phyloP scores from a whole-genome alignment of 2,329 filamentous ascomycete genomes.

The Stagonosporopsis cucurbitacearum region DNA sequence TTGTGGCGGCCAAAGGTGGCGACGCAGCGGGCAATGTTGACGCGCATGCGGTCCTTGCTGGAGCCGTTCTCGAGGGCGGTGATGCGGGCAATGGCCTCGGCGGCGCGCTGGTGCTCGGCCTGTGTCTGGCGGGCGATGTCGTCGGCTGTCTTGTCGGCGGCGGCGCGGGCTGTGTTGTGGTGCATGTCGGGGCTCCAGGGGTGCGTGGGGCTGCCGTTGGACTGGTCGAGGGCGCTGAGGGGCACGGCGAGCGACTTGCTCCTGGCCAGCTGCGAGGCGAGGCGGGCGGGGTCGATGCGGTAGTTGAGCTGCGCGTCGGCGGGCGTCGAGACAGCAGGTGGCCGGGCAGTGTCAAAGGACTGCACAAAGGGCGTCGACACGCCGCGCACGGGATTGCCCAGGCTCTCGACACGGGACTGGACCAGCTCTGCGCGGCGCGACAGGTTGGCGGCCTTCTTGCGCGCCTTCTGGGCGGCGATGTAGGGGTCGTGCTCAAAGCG shows the following conservation, averaged over 20 bases:
- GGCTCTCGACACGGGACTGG: slow-evolving; percentile 66
- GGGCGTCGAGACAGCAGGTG: slow-evolving; percentile 32
- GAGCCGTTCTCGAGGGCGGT: slow-evolving; percentile 77
- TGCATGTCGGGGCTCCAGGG: slow-evolving; percentile 17
- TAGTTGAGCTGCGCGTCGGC: slow-evolving; percentile 70
- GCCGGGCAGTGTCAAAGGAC: slow-evolving; percentile 72
- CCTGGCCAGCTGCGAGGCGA: slow-evolving; percentile 69
- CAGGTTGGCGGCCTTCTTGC: slow-evolving; percentile 83
- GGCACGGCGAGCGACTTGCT: slow-evolving; percentile 74
- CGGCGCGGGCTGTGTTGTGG: slow-evolving; percentile 3
- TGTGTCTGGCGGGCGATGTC: slow-evolving; percentile 32
- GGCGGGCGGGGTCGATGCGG: slow-evolving; percentile 71
- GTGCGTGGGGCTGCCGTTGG: slow-evolving; percentile 3
- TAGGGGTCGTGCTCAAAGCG: slow-evolving; percentile 80
- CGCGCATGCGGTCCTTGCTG: slow-evolving; percentile 77
- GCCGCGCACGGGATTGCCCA: slow-evolving; percentile 82
- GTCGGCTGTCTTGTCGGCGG: slow-evolving; percentile 24
- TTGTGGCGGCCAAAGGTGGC: slow-evolving; percentile 89
- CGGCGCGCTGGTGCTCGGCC: slow-evolving; percentile 68
- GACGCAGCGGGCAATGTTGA: slow-evolving; percentile 85
- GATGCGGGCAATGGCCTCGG: slow-evolving; percentile 80
- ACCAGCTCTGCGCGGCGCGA: slow-evolving; percentile 74
- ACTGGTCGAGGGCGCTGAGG: slow-evolving; percentile 24
- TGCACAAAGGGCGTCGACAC: slow-evolving; percentile 80
- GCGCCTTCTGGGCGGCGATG: slow-evolving; percentile 77